Conservation (phyloP, 805 yeast genomes). For the Isabelozyma heimii region DNA sequence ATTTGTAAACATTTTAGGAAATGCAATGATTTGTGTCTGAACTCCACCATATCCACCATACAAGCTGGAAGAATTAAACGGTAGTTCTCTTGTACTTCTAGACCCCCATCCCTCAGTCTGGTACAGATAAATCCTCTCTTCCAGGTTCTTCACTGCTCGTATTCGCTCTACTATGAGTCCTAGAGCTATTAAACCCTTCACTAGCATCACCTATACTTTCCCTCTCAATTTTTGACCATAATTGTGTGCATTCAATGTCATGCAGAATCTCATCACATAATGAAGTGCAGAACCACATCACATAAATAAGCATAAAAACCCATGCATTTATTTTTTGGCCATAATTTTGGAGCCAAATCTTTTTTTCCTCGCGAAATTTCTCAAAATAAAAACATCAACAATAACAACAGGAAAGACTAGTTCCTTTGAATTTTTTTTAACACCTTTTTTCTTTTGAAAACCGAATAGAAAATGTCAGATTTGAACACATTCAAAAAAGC, state of each 20-base stretch:
- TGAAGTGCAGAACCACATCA: not conserved
- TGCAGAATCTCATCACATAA: not conserved
- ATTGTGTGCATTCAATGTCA: not conserved
- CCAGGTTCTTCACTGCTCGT: too few relatives aligned
- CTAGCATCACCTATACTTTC: too few relatives aligned
- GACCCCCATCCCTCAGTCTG: not conserved
- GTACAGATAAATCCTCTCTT: too few relatives aligned
- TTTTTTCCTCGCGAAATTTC: not conserved
- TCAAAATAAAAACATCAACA: not conserved
- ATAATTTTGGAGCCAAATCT: not conserved
- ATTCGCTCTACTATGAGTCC: too few relatives aligned
- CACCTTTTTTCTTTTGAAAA: not conserved
- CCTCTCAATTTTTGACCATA: too few relatives aligned
- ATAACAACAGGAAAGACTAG: not conserved
- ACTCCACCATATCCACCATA: too few relatives aligned
- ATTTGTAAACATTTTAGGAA: not conserved
- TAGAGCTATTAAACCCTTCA: too few relatives aligned
- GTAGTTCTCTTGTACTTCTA: not conserved
- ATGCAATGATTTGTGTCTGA: not conserved
- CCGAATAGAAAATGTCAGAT: slow-evolving; percentile 26
- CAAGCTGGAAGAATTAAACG: too few relatives aligned
- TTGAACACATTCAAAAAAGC: slow-evolving; percentile 36
- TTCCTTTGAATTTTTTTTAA: not conserved
- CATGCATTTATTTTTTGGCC: not conserved
- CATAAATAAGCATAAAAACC: not conserved